Percentiles rank a stretch among this genome's conserved stretches.
These are phyloP conservation scores for Sonneratia caseolaris DNA, from an alignment of 345 rosid genomes.

Conservation along the genomic window DNA sequence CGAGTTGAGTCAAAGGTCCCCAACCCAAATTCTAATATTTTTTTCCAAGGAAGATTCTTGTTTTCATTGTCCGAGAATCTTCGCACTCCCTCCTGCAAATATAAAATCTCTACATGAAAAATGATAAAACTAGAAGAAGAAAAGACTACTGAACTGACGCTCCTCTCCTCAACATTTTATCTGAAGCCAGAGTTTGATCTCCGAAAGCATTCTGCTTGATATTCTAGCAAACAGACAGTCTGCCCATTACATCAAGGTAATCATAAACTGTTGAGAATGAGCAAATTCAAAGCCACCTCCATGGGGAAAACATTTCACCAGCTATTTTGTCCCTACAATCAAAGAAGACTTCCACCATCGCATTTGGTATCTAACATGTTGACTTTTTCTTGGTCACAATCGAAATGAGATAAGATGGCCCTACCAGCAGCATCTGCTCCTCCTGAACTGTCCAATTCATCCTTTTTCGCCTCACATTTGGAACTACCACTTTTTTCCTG, in stretches of 20 bases:
- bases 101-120: neutral
- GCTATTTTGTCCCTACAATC: neutral
- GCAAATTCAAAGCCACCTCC: neutral
- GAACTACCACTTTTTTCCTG: neutral
- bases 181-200: neutral
- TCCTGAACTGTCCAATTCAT: neutral
- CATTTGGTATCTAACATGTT: neutral
- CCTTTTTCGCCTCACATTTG: neutral
- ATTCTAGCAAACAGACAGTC: neutral
- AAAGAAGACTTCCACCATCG: neutral
- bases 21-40: constrained; percentile 61
- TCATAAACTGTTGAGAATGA: neutral
- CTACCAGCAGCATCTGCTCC: constrained; percentile 3
- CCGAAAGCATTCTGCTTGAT: neutral
- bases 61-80: constrained; percentile 27
- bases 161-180: neutral
- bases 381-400: neutral
- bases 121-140: neutral
- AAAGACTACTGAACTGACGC: neutral
- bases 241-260: neutral
- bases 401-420: neutral
- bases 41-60: constrained; percentile 75
- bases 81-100: constrained; percentile 51
- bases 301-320: neutral
- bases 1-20: constrained; percentile 46